Evolutionary conservation across 768 basidiomycete species (phyloP), one percentile per base, ranked within the genome.

Genomic region (Xerocomus potaroensis): DNA sequence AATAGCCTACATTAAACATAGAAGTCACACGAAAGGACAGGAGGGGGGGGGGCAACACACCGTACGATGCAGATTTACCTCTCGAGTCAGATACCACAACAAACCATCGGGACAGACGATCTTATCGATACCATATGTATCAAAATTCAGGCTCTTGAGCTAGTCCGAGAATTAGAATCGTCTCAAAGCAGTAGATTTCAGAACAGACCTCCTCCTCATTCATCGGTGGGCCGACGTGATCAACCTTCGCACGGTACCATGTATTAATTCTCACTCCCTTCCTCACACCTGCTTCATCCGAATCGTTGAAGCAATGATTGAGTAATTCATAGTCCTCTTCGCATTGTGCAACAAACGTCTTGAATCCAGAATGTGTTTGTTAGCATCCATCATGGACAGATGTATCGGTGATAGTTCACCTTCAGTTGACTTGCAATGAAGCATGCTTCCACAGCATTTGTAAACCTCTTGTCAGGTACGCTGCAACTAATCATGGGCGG

Each of bases 301-400:
- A 71, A 64, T 91, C 89, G 54, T 85, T 86, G 56, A 88, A 74
- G 30, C 80, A 69, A 10, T 67, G 63, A 51, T 89, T 87, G 35
- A 98, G 71, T 2, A 73, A 67, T 48, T 83, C 71, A 41, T 88
- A 88, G 59, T 99, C 95, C 47, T 87, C 84, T 49, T 83, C 76
- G 54, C 81, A 83, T 62, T 92, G 89, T 15, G 83, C 79, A 7
- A 99, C 82, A 63, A 99, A 87, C 0, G 83, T 89, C 93, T 95
- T 18, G 21, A 11, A 16, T 26, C n/a, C n/a, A 15, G 21, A 45
- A 30, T 35, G 18, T 1, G 1, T 36, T 8, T 5, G 31, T 56
- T 3, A 44, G 35, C 21, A 16, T 10, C 6, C 1, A 19, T 22
- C 3, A 24, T 1, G 3, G 21, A 29, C 19, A 14, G 35, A 39